A percentile compares a stretch with the other conserved stretches of the same genome.
phyloP scores from a whole-genome alignment of 768 basidiomycete genomes.

The Tylopilus sp. region DNA sequence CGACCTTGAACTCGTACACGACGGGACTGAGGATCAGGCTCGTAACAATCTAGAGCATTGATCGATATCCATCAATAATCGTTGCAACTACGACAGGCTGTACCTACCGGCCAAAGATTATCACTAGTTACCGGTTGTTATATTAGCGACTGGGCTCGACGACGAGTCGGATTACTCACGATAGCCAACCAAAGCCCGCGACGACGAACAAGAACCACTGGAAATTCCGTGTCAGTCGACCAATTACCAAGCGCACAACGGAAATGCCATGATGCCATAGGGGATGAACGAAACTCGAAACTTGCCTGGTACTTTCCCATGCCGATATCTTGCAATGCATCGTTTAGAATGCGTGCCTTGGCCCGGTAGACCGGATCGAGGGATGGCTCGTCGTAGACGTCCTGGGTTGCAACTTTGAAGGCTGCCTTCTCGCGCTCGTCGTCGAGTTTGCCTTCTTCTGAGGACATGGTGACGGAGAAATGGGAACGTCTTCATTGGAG shows the following conservation, averaged over 20 bases:
- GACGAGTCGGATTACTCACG: conserved; percentile 41
- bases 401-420: conserved; percentile 13
- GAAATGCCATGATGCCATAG: background rate
- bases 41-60: conserved; percentile 49
- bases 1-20: conserved; percentile 59
- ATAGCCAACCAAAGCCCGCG: conserved; percentile 74
- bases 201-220: conserved; percentile 65
- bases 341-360: conserved; percentile 55
- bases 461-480: conserved; percentile 18
- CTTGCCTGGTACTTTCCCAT: conserved; percentile 68
- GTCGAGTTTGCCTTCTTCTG: background rate
- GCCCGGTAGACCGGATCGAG: conserved; percentile 58
- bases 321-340: conserved; percentile 62
- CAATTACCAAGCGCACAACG: background rate
- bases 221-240: background rate
- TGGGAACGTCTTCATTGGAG: too few relatives aligned
- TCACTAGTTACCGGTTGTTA: conserved; percentile 45
- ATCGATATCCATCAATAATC: background rate
- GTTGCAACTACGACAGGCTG: background rate
- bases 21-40: conserved; percentile 63
- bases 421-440: conserved; percentile 1
- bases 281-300: background rate
- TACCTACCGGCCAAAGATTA: conserved; percentile 67
- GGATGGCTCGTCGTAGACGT: conserved; percentile 25
- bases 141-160: background rate